Evolutionary conservation across 2,329 filamentous ascomycete genomes (phyloP), one percentile per base, ranked within the genome.

Genomic region (Gnomoniopsis smithogilvyi): DNA sequence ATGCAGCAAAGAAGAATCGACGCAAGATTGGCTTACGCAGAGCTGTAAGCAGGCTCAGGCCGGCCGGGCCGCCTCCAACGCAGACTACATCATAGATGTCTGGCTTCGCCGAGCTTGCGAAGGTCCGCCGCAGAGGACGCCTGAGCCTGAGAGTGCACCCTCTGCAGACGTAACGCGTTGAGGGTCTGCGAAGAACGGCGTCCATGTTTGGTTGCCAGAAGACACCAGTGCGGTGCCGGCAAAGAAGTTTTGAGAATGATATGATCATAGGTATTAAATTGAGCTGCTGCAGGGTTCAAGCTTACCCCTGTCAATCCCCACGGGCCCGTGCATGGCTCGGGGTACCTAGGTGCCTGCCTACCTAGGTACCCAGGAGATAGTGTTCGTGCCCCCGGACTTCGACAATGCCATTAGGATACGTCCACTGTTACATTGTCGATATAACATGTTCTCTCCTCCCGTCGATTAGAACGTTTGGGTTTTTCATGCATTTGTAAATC

Each of bases 31-130:
- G 72, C 81, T 66, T 80, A 93, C 90, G 87, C 47, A 95, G 80
- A 65, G 90, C 89, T 61, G 90, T 84, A 58, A 93, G 76, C 34
- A 96, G 82, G 68, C 92, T 96, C 59, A 99, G 80, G 57, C 94
- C 94, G 48, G 92, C 92, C 24, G 93, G 92, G 6, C 93, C 92
- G 62, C 92, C 93, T 62, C 92, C 92, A 56, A 96, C 89, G 68
- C 92, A 95, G 63, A 96, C 91, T 34, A 96, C 89, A 82, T 96
- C 92, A 78, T 95, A 97, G 67, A 96, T 87, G 64, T 96, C 90
- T 12, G 86, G 85, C 54, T 70, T 67, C 12, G 74, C 67, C 14
- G 71, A 63, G 47, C 72, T 78, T 24, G 78, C 72, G 60, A 78
- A 83, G 43, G 73, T 65, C 60, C 79, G 70, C 60, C 70, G 71